Base-by-base conservation (phyloP, 164 flowering plant species). In the Kingdonia uniflora region DNA sequence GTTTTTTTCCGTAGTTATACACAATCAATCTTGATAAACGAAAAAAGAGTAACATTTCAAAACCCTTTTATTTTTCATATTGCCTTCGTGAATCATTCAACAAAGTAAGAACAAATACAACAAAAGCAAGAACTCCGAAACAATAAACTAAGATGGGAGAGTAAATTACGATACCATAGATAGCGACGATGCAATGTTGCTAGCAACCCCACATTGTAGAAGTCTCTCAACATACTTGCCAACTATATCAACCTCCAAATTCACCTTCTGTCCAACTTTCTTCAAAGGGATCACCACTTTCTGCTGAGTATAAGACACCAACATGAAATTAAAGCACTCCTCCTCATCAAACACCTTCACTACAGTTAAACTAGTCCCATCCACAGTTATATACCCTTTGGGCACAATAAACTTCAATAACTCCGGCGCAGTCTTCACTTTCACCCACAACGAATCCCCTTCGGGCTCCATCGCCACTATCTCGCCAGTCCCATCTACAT, bases 151-250 rank as follows among this genome's bases (percentile, higher is more conserved):
- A 10, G 22, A 44, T 11, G 3, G 21, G 6, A 29, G 35, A 22
- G 26, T 8, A 46, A 22, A 11, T 1, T 22, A 12, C 37, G 5
- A 22, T 49, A 49, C 52, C 52, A 37, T 21, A 15, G 39, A 41
- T 71, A 55, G 68, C 15, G 65, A 57, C 41, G 68, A 43, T 40
- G 62, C 61, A 48, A 65, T 20, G n/a, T 68, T 54, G 19, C 59
- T 68, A 22, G 65, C 57, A 61, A 78, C 75, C 14, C 95, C 97
- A 52, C 62, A 72, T 25, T 75, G 63, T 6, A 91, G 78, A 19
- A 85, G 64, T 63, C 98, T 79, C 73, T 87, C 94, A 20, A 87
- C 96, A 71, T 91, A 87, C 67, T 91, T 91, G 20, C 98, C 98
- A 48, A 91, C 67, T 37, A 87, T 80, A 73, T 91, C 95, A 16